These are phyloP conservation scores for Microsporum ferrugineum DNA, from an alignment of 2,329 filamentous ascomycete species.

Conservation along the genomic window DNA sequence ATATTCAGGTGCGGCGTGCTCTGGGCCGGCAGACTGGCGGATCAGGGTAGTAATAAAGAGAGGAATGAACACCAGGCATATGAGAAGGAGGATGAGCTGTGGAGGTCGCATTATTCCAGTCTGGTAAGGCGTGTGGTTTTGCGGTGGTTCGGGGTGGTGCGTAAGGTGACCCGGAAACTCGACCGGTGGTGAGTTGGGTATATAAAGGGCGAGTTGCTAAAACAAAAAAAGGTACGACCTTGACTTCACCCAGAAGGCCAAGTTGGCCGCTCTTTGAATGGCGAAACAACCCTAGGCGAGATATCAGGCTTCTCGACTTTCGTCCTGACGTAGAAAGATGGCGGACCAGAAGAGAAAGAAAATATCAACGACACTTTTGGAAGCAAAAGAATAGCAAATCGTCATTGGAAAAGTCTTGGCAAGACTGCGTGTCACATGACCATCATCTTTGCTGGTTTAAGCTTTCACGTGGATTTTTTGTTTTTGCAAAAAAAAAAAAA, in stretches of 20 bases:
- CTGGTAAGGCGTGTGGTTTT: background rate
- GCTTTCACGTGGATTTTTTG: background rate
- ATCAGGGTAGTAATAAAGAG: slow-evolving; percentile 39
- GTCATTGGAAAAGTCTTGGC: background rate
- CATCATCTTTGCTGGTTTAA: background rate
- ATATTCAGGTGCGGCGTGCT: slow-evolving; percentile 24
- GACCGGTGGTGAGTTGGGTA: background rate
- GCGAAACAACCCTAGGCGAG: slow-evolving; percentile 13
- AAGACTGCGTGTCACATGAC: background rate
- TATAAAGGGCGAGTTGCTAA: background rate
- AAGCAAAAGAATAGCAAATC: background rate
- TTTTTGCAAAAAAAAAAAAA: background rate
- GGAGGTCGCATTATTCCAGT: slow-evolving; percentile 34
- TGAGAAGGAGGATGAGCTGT: slow-evolving; percentile 36
- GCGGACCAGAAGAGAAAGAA: background rate
- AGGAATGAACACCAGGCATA: slow-evolving; percentile 38
- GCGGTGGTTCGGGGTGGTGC: background rate
- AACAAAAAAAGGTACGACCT: background rate
- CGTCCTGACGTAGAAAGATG: background rate
- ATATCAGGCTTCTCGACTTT: slow-evolving; percentile 8
- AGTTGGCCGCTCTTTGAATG: slow-evolving; percentile 26
- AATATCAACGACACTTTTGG: background rate
- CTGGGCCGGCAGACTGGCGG: slow-evolving; percentile 31
- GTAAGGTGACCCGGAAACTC: background rate
- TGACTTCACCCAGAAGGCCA: slow-evolving; percentile 11